Conservation (phyloP, 2,329 filamentous ascomycete species). For the Aotearoamyces nothofagi region DNA sequence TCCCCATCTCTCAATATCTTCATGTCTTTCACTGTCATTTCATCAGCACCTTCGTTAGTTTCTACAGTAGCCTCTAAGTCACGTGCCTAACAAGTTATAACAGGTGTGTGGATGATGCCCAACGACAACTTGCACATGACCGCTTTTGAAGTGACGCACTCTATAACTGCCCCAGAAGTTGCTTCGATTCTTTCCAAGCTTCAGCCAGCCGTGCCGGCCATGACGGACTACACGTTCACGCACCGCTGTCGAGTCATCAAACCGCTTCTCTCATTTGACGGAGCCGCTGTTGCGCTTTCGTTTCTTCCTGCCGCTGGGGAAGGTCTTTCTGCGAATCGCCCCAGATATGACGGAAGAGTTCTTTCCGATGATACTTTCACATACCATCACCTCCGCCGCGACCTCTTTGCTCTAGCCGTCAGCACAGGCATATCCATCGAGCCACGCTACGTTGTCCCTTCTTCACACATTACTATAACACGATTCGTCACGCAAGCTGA, state of each 20-base stretch:
- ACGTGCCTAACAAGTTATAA: slow-evolving; percentile 4
- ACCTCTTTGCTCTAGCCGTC: slow-evolving; percentile 50
- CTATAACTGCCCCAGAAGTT: slow-evolving; percentile 55
- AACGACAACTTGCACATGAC: slow-evolving; percentile 69
- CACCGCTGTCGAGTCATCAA: slow-evolving; percentile 66
- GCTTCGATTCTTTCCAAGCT: slow-evolving; percentile 43
- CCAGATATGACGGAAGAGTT: slow-evolving; percentile 15
- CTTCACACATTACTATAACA: slow-evolving; percentile 76
- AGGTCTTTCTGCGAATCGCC: slow-evolving; percentile 16
- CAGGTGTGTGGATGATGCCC: slow-evolving; percentile 81
- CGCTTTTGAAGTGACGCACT: slow-evolving; percentile 71
- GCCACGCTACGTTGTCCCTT: slow-evolving; percentile 76
- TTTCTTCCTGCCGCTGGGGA: slow-evolving; percentile 70
- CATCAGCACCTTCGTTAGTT: too few species aligned
- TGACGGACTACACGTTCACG: slow-evolving; percentile 49
- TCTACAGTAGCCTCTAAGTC: too few species aligned
- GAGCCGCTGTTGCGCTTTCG: slow-evolving; percentile 71
- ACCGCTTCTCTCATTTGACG: slow-evolving; percentile 71
- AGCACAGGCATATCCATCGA: slow-evolving; percentile 52
- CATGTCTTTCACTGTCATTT: too few species aligned
- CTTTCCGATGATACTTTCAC: slow-evolving; percentile 52
- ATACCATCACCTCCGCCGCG: slow-evolving; percentile 79
- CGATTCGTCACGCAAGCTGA: slow-evolving; percentile 60
- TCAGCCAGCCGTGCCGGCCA: slow-evolving; percentile 29
- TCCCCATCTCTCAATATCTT: too few species aligned